Evolutionary conservation across 2,329 filamentous ascomycete species (phyloP).

Genomic region (Paraphaeosphaeria minitans): DNA sequence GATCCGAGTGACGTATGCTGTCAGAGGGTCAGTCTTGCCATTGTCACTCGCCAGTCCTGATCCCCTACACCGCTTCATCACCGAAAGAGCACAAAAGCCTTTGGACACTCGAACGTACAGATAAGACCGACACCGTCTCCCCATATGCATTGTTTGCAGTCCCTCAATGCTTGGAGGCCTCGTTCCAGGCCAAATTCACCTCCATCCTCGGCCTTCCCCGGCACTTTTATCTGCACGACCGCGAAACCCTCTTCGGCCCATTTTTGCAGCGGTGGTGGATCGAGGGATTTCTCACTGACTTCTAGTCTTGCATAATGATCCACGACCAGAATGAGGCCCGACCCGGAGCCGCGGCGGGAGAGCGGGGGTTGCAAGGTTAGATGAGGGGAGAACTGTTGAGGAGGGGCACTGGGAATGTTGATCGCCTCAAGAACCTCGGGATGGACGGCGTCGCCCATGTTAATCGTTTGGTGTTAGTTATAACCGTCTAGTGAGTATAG

Average conservation of each 20-base stretch:
- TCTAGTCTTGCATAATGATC: slow-evolving; percentile 40
- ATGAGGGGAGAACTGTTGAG: slow-evolving; percentile 30
- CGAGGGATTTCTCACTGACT: slow-evolving; percentile 47
- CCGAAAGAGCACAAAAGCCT: background rate
- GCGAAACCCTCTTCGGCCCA: slow-evolving; percentile 75
- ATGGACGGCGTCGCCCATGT: slow-evolving; percentile 1
- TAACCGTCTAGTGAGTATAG: background rate
- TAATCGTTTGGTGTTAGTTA: background rate
- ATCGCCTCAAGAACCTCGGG: background rate
- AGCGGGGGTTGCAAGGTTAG: slow-evolving; percentile 53
- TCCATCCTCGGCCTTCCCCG: slow-evolving; percentile 38
- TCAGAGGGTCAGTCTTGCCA: background rate
- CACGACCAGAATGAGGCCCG: slow-evolving; percentile 55
- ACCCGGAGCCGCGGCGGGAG: slow-evolving; percentile 55
- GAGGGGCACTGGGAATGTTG: slow-evolving; percentile 22
- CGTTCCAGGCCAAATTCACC: slow-evolving; percentile 39
- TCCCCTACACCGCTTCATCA: background rate
- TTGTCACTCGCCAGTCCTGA: background rate
- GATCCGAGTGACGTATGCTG: slow-evolving; percentile 39
- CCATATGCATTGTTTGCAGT: slow-evolving; percentile 30
- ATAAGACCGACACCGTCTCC: slow-evolving; percentile 38
- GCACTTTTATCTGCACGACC: slow-evolving; percentile 60
- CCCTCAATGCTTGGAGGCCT: slow-evolving; percentile 30
- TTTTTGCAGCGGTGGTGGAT: slow-evolving; percentile 65
- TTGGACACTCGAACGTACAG: slow-evolving; percentile 26